phyloP scores from a whole-genome alignment of 768 basidiomycete genomes.

The Mycena vulgaris region DNA sequence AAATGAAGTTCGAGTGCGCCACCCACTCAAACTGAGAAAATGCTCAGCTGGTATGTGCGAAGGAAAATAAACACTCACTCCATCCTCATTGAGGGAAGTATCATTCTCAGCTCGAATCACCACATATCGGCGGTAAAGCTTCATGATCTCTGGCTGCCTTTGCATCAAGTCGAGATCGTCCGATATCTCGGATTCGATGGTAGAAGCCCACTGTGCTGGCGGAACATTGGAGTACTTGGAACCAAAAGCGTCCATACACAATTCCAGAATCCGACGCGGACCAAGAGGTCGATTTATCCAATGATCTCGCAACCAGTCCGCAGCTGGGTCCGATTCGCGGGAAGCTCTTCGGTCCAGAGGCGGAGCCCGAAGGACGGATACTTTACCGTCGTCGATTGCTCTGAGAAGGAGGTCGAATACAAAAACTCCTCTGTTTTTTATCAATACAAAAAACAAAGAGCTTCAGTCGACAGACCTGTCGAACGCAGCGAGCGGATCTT shows the following conservation, averaged over 20 bases:
- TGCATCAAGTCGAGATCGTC: conserved; percentile 70
- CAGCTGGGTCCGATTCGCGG: conserved; percentile 34
- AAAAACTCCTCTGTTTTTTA: conserved; percentile 55
- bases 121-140: conserved; percentile 75
- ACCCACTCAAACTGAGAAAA: conserved; percentile 30
- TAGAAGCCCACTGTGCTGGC: conserved; percentile 49
- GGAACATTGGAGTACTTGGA: conserved; percentile 53
- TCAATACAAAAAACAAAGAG: conserved; percentile 2
- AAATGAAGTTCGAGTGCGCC: conserved; percentile 6
- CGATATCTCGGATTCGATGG: conserved; percentile 63
- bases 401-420: conserved; percentile 58
- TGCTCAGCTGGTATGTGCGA: neutral
- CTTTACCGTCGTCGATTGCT: conserved; percentile 68
- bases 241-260: conserved; percentile 59
- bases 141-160: conserved; percentile 74
- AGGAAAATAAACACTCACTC: conserved; percentile 58
- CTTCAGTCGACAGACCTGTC: conserved; percentile 53
- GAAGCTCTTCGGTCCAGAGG: conserved; percentile 48
- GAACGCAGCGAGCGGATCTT: conserved; percentile 59
- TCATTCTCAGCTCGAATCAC: conserved; percentile 63
- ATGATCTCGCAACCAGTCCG: conserved; percentile 59
- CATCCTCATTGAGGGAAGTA: conserved; percentile 48
- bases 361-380: conserved; percentile 70
- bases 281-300: conserved; percentile 48
- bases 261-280: conserved; percentile 60